Evolutionary conservation across 2,329 filamentous ascomycete species (phyloP), one percentile per base, ranked within the genome.

Genomic region (Scopulariopsis brevicaulis): DNA sequence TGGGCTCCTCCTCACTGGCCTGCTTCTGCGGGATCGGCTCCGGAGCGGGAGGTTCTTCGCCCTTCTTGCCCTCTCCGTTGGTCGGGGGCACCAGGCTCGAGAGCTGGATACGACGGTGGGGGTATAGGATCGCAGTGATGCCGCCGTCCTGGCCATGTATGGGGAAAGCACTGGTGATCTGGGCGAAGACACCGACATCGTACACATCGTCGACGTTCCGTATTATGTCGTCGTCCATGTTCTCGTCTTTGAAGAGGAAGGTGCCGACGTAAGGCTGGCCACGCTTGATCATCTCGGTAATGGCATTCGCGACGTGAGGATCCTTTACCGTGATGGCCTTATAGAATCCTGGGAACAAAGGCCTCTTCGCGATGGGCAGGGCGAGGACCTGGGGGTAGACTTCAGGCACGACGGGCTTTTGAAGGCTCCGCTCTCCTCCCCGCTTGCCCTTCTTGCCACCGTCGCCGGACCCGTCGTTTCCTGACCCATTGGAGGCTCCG

Each of bases 321-420:
- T 99, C 91, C 68, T 90, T 87, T 64, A 99, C 96, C 3, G 93
- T 99, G 64, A 99, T 94, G 11, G 94, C 93, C 74, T 99, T 99
- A 77, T 99, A 99, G 73, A 97, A 99, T 1, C 94, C 94, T 1
- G 94, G 94, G 73, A 97, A 99, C 14, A 99, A 77, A 12, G 94
- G 94, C 57, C 94, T 82, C 70, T 95, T 91, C 32, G 90, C 89
- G 66, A 99, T 96, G 8, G 94, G 94, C 58, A 99, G 96, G 2
- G 93, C 93, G 81, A 99, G 90, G 58, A 99, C 92, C 70, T 97
- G 94, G 3, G 94, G 94, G 70, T 99, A 99, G 51, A 96, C 86
- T 61, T 99, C 94, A 15, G 94, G 94, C 15, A 97, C 87, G 2
- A 87, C 83, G 1, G 91, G 89, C 73, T 97, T 97, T 65, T 90